Percentiles rank a stretch among this genome's conserved stretches.
Evolutionary conservation across 495 filamentous ascomycete genomes (phyloP).

Genomic region (Penicillium paradoxum): DNA sequence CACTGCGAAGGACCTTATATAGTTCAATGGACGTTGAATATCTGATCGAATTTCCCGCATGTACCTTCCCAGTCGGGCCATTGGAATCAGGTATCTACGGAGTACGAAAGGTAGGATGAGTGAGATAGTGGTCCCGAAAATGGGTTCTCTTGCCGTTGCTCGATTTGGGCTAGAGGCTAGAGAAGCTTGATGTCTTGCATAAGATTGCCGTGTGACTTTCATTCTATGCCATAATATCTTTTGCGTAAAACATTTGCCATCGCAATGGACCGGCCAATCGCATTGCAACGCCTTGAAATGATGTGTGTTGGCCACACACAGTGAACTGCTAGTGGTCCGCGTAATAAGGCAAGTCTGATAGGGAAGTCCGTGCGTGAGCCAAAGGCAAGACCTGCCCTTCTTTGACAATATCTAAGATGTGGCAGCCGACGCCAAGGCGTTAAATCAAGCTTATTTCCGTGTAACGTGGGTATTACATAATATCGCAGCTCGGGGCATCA

Average conservation of each 20-base stretch:
- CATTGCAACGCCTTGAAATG: neutral
- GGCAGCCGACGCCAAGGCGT: neutral
- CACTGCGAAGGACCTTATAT: constrained; percentile 15
- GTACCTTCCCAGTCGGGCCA: constrained; percentile 24
- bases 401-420: neutral
- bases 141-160: constrained; percentile 13
- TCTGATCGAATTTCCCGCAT: constrained; percentile 21
- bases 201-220: neutral
- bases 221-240: constrained; percentile 12
- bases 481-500: too few species aligned
- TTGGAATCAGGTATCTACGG: constrained; percentile 3
- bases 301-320: neutral
- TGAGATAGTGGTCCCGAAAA: constrained; percentile 17
- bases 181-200: constrained; percentile 8
- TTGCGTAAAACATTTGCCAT: constrained; percentile 17
- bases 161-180: constrained; percentile 19
- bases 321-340: neutral
- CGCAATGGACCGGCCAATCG: constrained; percentile 14
- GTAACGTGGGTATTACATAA: constrained; percentile 1
- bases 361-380: neutral
- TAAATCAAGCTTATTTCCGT: constrained; percentile 11
- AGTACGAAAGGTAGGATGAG: neutral
- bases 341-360: constrained; percentile 5
- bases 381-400: constrained; percentile 3
- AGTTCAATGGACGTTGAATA: constrained; percentile 8